A percentile compares a stretch with the other conserved stretches of the same genome.
These are phyloP conservation scores for Hortiboletus rubellus DNA, from an alignment of 1,284 basidiomycete genomes.

Conservation along the genomic window DNA sequence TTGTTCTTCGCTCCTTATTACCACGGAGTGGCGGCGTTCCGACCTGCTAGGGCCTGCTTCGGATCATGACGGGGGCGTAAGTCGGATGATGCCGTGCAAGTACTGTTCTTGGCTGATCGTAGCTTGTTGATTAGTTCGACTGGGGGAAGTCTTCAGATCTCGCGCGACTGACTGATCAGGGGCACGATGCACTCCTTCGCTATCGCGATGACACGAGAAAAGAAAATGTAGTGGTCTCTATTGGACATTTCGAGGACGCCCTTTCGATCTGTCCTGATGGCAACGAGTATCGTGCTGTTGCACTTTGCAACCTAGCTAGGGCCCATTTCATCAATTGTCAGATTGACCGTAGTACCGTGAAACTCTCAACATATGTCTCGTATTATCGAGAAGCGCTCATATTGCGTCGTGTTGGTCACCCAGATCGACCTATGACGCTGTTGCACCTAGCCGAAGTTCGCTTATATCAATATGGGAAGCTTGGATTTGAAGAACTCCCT, in stretches of 20 bases:
- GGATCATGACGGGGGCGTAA: not conserved
- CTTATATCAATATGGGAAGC: no score
- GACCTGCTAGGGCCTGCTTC: not conserved
- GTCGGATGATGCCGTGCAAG: not conserved
- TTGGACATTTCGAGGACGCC: constrained; percentile 7
- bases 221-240: constrained; percentile 5
- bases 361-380: no score
- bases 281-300: no score
- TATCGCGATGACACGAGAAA: not conserved
- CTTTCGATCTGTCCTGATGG: no score
- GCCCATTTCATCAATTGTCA: no score
- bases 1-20: constrained; percentile 4
- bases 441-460: no score
- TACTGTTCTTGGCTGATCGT: not conserved
- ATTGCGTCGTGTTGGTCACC: no score
- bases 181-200: not conserved
- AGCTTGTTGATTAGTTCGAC: not conserved
- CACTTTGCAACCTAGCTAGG: no score
- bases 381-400: no score
- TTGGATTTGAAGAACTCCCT: no score
- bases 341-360: no score
- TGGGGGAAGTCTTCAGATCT: not conserved
- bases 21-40: not conserved
- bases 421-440: no score
- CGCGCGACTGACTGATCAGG: not conserved